A percentile compares a stretch with the other conserved stretches of the same genome.
These are phyloP conservation scores for Arabidopsis arenosa DNA, from an alignment of 345 rosid genomes.

Conservation along the genomic window DNA sequence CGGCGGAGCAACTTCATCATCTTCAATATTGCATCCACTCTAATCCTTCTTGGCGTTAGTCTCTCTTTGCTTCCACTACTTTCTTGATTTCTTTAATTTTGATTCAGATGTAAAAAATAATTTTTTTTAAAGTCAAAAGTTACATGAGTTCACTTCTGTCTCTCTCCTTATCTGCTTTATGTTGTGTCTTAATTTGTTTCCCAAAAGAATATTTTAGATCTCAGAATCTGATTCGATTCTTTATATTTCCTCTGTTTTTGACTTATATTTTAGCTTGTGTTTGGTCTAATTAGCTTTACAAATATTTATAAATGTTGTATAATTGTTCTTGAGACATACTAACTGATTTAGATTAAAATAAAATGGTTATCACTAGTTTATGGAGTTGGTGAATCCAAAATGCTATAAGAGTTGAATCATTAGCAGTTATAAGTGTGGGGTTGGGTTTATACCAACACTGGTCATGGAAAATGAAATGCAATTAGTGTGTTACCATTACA, in stretches of 20 bases:
- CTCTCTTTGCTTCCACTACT: conserved; percentile 33
- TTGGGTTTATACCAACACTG: background rate
- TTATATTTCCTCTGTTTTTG: background rate
- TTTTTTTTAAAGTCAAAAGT: conserved; percentile 33
- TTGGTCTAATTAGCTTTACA: background rate
- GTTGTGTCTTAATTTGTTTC: conserved; percentile 4
- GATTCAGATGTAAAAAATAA: conserved; percentile 34
- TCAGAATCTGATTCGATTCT: conserved; percentile 40
- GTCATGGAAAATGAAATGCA: background rate
- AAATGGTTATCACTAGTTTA: background rate
- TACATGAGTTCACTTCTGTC: conserved; percentile 29
- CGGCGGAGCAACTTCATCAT: conserved; percentile 88
- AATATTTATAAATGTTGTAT: background rate
- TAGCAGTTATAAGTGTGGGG: background rate
- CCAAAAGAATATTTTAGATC: conserved; percentile 38
- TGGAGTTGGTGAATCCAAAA: conserved; percentile 3
- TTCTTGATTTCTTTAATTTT: conserved; percentile 24
- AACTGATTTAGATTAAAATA: background rate
- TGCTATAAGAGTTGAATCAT: background rate
- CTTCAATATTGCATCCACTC: conserved; percentile 98
- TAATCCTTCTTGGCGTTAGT: conserved; percentile 97
- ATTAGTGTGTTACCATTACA: conserved; percentile 3
- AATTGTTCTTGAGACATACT: background rate
- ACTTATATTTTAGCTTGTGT: background rate
- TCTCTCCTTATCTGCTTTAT: conserved; percentile 27